Conservation (phyloP, 2,329 filamentous ascomycete genomes). For the Monosporascus sp. region DNA sequence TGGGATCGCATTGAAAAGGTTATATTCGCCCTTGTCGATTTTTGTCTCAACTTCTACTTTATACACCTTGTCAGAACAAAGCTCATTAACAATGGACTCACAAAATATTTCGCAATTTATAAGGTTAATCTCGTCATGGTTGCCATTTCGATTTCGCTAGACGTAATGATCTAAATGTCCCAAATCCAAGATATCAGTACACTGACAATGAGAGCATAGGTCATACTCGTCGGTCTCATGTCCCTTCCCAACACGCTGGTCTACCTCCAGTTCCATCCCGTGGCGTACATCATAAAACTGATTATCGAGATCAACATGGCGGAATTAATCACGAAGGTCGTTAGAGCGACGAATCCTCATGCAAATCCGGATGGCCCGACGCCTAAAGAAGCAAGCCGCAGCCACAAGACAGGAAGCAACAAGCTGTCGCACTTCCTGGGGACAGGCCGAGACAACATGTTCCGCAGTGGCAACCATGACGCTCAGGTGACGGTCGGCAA, state of each 20-base stretch:
- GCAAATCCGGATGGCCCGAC: too few species aligned
- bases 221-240: slow-evolving; percentile 37
- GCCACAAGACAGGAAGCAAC: too few species aligned
- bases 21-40: slow-evolving; percentile 41
- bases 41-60: slow-evolving; percentile 41
- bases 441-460: too few species aligned
- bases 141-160: slow-evolving; percentile 37
- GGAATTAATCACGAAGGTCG: slow-evolving; percentile 38
- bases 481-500: too few species aligned
- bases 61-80: slow-evolving; percentile 36
- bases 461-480: too few species aligned
- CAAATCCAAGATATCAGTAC: too few species aligned
- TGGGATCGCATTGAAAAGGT: slow-evolving; percentile 47
- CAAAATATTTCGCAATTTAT: slow-evolving; percentile 39
- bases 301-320: slow-evolving; percentile 49
- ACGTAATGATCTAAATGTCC: slow-evolving; percentile 20
- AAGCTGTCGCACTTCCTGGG: too few species aligned
- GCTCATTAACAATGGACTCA: slow-evolving; percentile 39
- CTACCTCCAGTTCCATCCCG: slow-evolving; percentile 40
- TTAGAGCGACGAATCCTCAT: slow-evolving; percentile 3
- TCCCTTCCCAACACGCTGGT: slow-evolving; percentile 39
- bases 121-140: slow-evolving; percentile 41
- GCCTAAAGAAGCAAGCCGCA: too few species aligned
- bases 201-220: slow-evolving; percentile 7
- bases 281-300: slow-evolving; percentile 40